Evolutionary conservation across 2,329 filamentous ascomycete species (phyloP).

Genomic region (Lanzia echinophila): DNA sequence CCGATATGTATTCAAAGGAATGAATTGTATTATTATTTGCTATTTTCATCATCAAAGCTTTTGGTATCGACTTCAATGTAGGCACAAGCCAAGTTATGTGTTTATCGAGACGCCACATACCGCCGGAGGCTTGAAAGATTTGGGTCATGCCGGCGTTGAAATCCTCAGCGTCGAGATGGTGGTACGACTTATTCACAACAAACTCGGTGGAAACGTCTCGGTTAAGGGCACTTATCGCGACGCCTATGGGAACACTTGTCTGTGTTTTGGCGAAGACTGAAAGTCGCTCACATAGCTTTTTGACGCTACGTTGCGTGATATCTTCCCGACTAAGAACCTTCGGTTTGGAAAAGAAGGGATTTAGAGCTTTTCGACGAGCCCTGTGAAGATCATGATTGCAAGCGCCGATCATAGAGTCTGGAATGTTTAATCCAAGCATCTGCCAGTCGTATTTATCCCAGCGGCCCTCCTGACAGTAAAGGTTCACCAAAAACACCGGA

Average conservation of each 20-base stretch:
- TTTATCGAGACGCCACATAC: background rate
- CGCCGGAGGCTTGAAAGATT: constrained; percentile 1
- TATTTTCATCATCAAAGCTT: no score
- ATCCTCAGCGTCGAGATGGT: constrained; percentile 8
- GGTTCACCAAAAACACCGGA: constrained; percentile 1
- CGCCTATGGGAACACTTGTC: no score
- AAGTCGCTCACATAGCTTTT: constrained; percentile 1
- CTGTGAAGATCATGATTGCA: constrained; percentile 5
- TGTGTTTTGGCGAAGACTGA: no score
- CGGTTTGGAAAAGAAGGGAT: constrained; percentile 28
- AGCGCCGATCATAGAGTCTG: no score
- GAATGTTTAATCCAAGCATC: no score
- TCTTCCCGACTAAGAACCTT: constrained; percentile 13
- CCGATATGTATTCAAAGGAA: no score
- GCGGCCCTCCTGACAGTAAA: constrained; percentile 15
- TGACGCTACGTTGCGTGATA: background rate
- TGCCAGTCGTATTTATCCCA: constrained; percentile 13
- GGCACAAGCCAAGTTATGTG: no score
- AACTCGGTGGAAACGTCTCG: constrained; percentile 3
- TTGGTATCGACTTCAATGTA: no score
- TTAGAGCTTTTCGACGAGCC: constrained; percentile 13
- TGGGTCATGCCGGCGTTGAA: constrained; percentile 3
- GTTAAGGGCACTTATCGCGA: background rate
- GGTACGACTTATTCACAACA: background rate
- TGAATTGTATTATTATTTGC: no score